A percentile compares a stretch with the other conserved stretches of the same genome.
These are phyloP conservation scores for Colletotrichum sidae DNA, from an alignment of 2,329 filamentous ascomycete species.

Conservation along the genomic window DNA sequence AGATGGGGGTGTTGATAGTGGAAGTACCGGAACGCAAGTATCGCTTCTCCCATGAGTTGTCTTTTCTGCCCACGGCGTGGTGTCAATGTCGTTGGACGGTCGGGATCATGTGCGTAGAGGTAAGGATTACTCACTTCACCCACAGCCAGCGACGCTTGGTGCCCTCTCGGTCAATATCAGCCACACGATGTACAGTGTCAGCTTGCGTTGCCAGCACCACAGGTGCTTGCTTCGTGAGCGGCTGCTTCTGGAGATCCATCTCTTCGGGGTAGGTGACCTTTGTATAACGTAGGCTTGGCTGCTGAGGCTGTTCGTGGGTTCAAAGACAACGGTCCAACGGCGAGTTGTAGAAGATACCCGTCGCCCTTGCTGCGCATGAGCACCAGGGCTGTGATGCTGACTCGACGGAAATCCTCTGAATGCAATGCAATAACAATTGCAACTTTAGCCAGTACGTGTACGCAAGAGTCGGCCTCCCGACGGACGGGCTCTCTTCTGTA, in stretches of 20 bases:
- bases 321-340: not conserved
- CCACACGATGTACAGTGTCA: slow-evolving; percentile 23
- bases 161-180: too few species aligned
- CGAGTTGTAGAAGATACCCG: slow-evolving; percentile 2
- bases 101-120: not conserved
- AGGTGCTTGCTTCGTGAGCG: not conserved
- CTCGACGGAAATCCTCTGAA: slow-evolving; percentile 18
- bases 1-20: too few species aligned
- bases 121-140: slow-evolving; percentile 26
- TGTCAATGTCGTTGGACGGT: slow-evolving; percentile 2
- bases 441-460: too few species aligned
- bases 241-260: not conserved
- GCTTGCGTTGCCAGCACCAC: not conserved
- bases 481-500: slow-evolving; percentile 1
- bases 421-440: not conserved
- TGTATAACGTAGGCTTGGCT: slow-evolving; percentile 1
- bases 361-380: slow-evolving; percentile 8
- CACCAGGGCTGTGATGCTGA: slow-evolving; percentile 20
- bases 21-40: too few species aligned
- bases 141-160: not conserved
- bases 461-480: too few species aligned
- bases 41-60: too few species aligned
- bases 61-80: not conserved
- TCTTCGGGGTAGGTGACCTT: slow-evolving; percentile 10
- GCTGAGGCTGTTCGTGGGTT: slow-evolving; percentile 22